Conservation (phyloP, 2,329 filamentous ascomycete species). For the Verticillium longisporum region DNA sequence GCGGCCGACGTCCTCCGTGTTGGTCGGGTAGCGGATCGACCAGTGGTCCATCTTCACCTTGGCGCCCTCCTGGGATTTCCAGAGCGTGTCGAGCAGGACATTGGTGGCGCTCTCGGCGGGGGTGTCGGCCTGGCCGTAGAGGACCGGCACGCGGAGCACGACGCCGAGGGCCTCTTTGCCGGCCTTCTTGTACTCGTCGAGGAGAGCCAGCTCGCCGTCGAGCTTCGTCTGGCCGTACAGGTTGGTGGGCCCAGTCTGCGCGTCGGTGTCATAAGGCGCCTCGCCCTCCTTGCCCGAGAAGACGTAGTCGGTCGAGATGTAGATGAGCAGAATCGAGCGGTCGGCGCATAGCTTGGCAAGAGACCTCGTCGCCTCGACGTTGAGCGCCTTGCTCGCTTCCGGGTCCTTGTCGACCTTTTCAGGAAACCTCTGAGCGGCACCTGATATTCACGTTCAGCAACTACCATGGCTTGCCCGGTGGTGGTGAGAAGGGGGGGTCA, state of each 20-base stretch:
- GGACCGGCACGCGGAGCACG: conserved; percentile 72
- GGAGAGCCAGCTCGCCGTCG: conserved; percentile 55
- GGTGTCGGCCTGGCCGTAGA: conserved; percentile 69
- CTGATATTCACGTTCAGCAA: conserved; percentile 29
- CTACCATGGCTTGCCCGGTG: background rate
- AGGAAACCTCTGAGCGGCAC: conserved; percentile 81
- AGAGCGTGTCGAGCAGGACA: conserved; percentile 67
- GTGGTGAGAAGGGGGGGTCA: conserved; percentile 5
- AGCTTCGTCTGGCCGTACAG: conserved; percentile 61
- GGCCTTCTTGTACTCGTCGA: conserved; percentile 49
- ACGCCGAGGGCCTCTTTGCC: conserved; percentile 51
- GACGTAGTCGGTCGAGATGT: conserved; percentile 79
- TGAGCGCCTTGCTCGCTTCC: conserved; percentile 64
- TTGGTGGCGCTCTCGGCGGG: conserved; percentile 79
- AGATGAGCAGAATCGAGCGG: conserved; percentile 59
- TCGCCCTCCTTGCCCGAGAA: conserved; percentile 70
- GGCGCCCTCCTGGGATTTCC: conserved; percentile 61
- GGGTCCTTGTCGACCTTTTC: conserved; percentile 80
- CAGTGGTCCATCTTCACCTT: conserved; percentile 79
- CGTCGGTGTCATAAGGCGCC: conserved; percentile 68
- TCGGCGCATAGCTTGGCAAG: conserved; percentile 60
- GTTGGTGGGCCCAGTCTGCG: conserved; percentile 64
- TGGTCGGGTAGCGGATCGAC: conserved; percentile 78
- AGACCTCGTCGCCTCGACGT: conserved; percentile 61
- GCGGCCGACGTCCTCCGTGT: conserved; percentile 81